Percentiles rank a stretch among this genome's conserved stretches.
phyloP scores from a whole-genome alignment of 257 asterid genomes.

The Ligustrum vulgare region DNA sequence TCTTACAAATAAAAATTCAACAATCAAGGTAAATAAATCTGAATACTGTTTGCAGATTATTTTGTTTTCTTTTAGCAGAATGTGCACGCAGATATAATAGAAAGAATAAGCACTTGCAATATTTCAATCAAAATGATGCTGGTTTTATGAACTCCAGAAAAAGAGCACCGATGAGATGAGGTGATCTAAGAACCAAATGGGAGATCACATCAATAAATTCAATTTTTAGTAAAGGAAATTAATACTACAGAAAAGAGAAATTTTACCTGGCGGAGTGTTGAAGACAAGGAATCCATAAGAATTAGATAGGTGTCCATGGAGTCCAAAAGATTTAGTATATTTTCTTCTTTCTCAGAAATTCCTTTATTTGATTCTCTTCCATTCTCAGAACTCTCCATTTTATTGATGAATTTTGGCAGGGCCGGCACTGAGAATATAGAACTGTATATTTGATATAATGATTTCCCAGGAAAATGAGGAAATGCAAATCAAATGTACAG shows the following conservation, averaged over 20 bases:
- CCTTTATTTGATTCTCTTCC: slow-evolving; percentile 31
- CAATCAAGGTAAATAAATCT: background rate
- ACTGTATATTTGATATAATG: too few species aligned
- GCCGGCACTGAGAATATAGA: too few species aligned
- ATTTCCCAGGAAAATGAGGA: too few species aligned
- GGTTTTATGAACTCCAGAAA: slow-evolving; percentile 2
- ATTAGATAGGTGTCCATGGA: slow-evolving; percentile 66
- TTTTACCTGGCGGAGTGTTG: slow-evolving; percentile 84
- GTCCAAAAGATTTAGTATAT: slow-evolving; percentile 62
- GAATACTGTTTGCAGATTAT: background rate
- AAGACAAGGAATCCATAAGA: slow-evolving; percentile 63
- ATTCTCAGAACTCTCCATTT: slow-evolving; percentile 36
- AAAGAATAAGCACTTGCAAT: background rate
- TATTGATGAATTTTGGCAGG: background rate
- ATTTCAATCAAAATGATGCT: slow-evolving; percentile 11
- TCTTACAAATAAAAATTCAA: background rate
- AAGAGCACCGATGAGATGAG: slow-evolving; percentile 6
- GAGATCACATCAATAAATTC: slow-evolving; percentile 2
- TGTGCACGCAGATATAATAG: background rate
- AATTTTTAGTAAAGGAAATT: slow-evolving; percentile 1
- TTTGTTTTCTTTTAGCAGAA: background rate
- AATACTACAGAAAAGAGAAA: slow-evolving; percentile 9
- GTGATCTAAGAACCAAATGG: slow-evolving; percentile 8
- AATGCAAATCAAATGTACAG: too few species aligned
- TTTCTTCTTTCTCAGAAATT: slow-evolving; percentile 43